Percentiles rank a stretch among this genome's conserved stretches.
Evolutionary conservation across 2,329 filamentous ascomycete genomes (phyloP).

Genomic region (Botryosphaeria dothidea): DNA sequence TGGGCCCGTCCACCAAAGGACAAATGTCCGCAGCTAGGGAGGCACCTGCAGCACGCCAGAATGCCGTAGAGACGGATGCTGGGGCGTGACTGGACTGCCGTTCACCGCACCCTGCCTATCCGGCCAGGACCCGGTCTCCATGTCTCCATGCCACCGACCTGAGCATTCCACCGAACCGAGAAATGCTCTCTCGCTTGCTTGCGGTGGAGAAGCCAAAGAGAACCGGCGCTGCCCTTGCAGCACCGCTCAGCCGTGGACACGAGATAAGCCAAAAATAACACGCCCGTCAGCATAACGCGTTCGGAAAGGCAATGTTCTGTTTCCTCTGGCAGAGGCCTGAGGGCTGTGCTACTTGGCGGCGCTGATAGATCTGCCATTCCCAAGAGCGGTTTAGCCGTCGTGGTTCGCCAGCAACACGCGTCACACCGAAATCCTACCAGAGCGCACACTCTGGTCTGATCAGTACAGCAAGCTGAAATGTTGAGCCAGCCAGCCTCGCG

Average conservation of each 20-base stretch:
- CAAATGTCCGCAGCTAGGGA: slow-evolving; percentile 1
- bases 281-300: not conserved
- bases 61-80: not conserved
- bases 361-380: not conserved
- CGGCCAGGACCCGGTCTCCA: not conserved
- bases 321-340: not conserved
- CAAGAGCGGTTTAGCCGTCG: slow-evolving; percentile 3
- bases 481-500: slow-evolving; percentile 11
- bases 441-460: not conserved
- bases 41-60: slow-evolving; percentile 3
- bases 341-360: slow-evolving; percentile 1
- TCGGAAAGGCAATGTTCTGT: not conserved
- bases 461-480: not conserved
- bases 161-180: slow-evolving; percentile 6
- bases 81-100: not conserved
- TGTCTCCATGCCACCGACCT: not conserved
- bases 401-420: not conserved
- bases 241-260: slow-evolving; percentile 2
- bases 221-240: slow-evolving; percentile 13
- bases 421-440: slow-evolving; percentile 8
- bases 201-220: slow-evolving; percentile 1
- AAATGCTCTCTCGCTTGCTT: slow-evolving; percentile 8
- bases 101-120: not conserved
- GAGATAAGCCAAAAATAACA: slow-evolving; percentile 13
- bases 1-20: not conserved